Evolutionary conservation across 306 rosid genomes (phyloP).

Genomic region (Medicago lupulina): DNA sequence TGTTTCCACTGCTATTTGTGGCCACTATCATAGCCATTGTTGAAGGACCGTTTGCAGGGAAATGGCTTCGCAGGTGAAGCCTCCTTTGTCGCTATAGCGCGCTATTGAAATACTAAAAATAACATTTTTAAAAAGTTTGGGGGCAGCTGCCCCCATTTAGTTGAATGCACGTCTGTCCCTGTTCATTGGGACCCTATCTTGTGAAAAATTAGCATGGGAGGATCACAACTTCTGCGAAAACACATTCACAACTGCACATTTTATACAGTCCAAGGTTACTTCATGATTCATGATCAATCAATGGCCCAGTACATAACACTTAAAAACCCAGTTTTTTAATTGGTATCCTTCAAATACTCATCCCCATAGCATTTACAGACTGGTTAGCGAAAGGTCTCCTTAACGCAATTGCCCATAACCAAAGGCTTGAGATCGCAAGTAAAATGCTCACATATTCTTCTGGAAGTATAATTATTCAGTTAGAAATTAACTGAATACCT

Average conservation of each 20-base stretch:
- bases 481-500: constrained; percentile 22
- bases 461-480: neutral
- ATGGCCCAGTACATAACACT: constrained; percentile 18
- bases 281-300: neutral
- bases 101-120: no score
- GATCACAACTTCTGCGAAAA: neutral
- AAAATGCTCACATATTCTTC: neutral
- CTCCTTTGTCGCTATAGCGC: no score
- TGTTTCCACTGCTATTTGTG: no score
- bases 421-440: neutral
- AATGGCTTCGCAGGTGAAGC: no score
- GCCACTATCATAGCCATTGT: no score
- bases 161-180: no score
- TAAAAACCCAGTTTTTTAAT: neutral
- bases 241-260: constrained; percentile 2
- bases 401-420: constrained; percentile 14
- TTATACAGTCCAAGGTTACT: neutral
- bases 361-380: neutral
- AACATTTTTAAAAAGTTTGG: no score
- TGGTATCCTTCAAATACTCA: neutral
- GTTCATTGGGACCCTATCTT: constrained; percentile 9
- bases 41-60: no score
- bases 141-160: no score
- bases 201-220: constrained; percentile 11
- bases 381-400: neutral